Base-by-base conservation (phyloP, 805 yeast genomes). In the Hanseniaspora occidentalis region DNA sequence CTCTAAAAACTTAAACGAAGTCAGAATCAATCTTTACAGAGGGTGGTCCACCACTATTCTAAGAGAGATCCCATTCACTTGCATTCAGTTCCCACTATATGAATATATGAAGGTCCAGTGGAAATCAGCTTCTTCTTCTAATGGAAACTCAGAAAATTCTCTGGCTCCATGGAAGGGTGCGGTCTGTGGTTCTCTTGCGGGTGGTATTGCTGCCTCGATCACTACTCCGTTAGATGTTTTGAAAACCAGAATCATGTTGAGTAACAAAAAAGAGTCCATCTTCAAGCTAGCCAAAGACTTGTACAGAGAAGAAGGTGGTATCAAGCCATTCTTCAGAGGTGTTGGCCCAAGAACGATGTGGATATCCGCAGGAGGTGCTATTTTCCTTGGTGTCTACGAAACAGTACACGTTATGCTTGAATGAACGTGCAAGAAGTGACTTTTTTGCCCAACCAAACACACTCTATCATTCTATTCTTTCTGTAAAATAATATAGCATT, bases 321-420 rank as follows among this genome's bases (percentile, higher is more conserved):
- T 38, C 6, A 49, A 56, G 6, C 85, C 81, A 1, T 85, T 92
- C 48, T 72, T 75, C 55, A 72, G 72, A 37, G 99, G 99, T 11
- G 70, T 89, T 21, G 96, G 95, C 1, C 97, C 99, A 4, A 71
- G 99, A 57, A 88, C 96, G 0, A 69, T 83, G 75, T 92, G 98
- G 98, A 89, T 92, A 43, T 79, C 94, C 62, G 92, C 94, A 4
- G 99, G 99, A 17, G 99, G 99, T 22, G 96, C 97, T 14, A 86
- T 94, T 14, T 92, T 94, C 65, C 66, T 92, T 42, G 99, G 99
- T 4, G 84, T 84, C 41, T 92, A 92, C 55, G 99, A 94, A 60
- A 59, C 78, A 18, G 80, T 75, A 9, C 69, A 66, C 46, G 54
- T 67, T 8, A 46, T 55, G n/a, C 53, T 67, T 33, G 33, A 50